Evolutionary conservation across 371 early-diverging fungal species (phyloP), one percentile per base, ranked within the genome.

Genomic region (Ordospora pajunii): DNA sequence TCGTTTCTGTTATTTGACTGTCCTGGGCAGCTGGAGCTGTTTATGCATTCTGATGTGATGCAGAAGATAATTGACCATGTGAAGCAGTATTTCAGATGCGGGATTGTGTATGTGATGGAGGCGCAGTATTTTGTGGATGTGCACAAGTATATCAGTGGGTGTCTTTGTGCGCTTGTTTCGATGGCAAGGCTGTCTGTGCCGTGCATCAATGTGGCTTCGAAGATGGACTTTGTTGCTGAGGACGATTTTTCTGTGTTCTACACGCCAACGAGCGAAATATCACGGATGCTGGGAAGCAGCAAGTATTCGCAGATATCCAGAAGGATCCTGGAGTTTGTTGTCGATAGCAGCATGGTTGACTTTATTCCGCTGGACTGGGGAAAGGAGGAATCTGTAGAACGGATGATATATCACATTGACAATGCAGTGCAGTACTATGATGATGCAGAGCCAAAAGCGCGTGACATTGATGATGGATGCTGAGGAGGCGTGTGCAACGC

Each of bases 1-100:
- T 94, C 94, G 72, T 96, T 93, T 79, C 85, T 96, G 64, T 90
- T 98, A 48, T 89, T 97, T 73, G 99, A 98, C 84, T 96, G 96
- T 79, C 99, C 99, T n/a, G 98, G 99, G 0, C 96, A 97, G 85
- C 94, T 97, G 67, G 97, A 98, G 84, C 87, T 97, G 46, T 99
- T 96, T 85, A 93, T 96, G n/a, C 96, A 96, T 82, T 91, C 92
- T 49, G 90, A 91, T 14, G 90, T 94, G 64, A 93, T 97, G 90
- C 87, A 87, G 53, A 87, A 88, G 12, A 68, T 95, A 45, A 89
- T 92, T 37, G 88, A 89, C 48, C 80, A 86, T 14, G 76, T 97
- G 23, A 86, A 88, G 48, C 84, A 85, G 54, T 87, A 87, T 43
- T 69, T 85, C 76, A 52, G 80, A 25, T 82, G 84, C 12, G 91